These are phyloP conservation scores for Alternaria sp. DNA, from an alignment of 2,329 filamentous ascomycete species.

Conservation along the genomic window DNA sequence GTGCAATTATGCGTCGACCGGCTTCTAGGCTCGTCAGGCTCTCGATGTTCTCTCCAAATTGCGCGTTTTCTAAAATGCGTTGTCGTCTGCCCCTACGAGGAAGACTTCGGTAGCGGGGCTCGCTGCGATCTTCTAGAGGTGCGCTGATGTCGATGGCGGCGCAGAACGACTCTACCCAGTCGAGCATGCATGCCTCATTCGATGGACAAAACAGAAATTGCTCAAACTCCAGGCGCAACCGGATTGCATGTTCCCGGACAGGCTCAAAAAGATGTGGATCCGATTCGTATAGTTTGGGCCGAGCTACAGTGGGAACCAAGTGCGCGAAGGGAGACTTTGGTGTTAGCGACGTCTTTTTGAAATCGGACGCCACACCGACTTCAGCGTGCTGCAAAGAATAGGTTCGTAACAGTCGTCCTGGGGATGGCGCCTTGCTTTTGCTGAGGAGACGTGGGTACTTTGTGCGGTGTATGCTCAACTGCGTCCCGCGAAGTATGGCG, in stretches of 20 bases:
- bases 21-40: conserved; percentile 41
- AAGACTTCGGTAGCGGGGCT: conserved; percentile 57
- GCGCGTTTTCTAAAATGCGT: conserved; percentile 46
- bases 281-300: conserved; percentile 53
- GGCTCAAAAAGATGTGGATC: conserved; percentile 59
- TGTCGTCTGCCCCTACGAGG: conserved; percentile 55
- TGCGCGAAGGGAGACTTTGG: conserved; percentile 58
- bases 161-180: conserved; percentile 71
- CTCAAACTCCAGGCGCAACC: conserved; percentile 75
- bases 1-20: conserved; percentile 54
- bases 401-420: conserved; percentile 68
- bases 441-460: conserved; percentile 61
- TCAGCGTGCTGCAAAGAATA: conserved; percentile 80
- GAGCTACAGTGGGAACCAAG: conserved; percentile 54
- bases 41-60: conserved; percentile 46
- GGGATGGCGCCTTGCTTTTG: conserved; percentile 61
- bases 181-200: conserved; percentile 70
- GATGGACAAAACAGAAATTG: conserved; percentile 75
- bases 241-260: conserved; percentile 68
- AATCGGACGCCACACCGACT: conserved; percentile 76
- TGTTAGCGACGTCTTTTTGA: conserved; percentile 64
- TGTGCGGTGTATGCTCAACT: conserved; percentile 70
- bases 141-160: conserved; percentile 77
- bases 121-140: conserved; percentile 72
- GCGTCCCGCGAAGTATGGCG: conserved; percentile 72